Percentiles rank a stretch among this genome's conserved stretches.
Evolutionary conservation across 495 filamentous ascomycete species (phyloP).

Genomic region (Tetracladium setigerum): DNA sequence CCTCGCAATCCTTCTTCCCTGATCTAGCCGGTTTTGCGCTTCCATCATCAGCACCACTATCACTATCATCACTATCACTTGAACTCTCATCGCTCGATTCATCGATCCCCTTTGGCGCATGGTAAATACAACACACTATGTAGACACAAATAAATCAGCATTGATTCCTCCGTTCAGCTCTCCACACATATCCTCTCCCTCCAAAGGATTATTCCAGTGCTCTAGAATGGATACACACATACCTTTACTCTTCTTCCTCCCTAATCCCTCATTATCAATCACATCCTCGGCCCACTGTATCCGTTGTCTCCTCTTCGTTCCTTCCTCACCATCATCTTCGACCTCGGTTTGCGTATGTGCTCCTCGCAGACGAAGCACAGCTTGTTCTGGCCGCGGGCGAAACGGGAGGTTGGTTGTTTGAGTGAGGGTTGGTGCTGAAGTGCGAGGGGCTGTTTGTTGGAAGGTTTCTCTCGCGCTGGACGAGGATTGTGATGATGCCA

Average conservation of each 20-base stretch:
- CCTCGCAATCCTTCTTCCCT: slow-evolving; percentile 21
- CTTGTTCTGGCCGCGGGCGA: slow-evolving; percentile 2
- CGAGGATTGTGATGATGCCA: slow-evolving; percentile 1
- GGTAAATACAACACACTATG: slow-evolving; percentile 96
- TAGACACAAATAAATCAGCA: slow-evolving; percentile 1
- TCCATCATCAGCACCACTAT: slow-evolving; percentile 43
- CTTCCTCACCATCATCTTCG: slow-evolving; percentile 5
- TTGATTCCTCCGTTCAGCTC: not conserved
- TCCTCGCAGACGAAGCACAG: slow-evolving; percentile 19
- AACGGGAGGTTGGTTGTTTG: not conserved
- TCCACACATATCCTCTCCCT: not conserved
- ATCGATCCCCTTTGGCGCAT: slow-evolving; percentile 71
- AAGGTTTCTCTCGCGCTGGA: not conserved
- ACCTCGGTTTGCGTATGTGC: slow-evolving; percentile 19
- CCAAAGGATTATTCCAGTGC: not conserved
- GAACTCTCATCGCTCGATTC: slow-evolving; percentile 79
- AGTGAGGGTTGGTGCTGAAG: not conserved
- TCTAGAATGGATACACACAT: slow-evolving; percentile 8
- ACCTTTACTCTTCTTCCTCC: slow-evolving; percentile 93
- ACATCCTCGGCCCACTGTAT: slow-evolving; percentile 93
- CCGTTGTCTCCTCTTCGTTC: slow-evolving; percentile 27
- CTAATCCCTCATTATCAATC: slow-evolving; percentile 92
- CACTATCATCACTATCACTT: slow-evolving; percentile 52
- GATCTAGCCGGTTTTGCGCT: slow-evolving; percentile 17
- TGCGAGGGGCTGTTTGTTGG: slow-evolving; percentile 1